These are phyloP conservation scores for Trichoderma sp. DNA, from an alignment of 2,329 filamentous ascomycete genomes.

Conservation along the genomic window DNA sequence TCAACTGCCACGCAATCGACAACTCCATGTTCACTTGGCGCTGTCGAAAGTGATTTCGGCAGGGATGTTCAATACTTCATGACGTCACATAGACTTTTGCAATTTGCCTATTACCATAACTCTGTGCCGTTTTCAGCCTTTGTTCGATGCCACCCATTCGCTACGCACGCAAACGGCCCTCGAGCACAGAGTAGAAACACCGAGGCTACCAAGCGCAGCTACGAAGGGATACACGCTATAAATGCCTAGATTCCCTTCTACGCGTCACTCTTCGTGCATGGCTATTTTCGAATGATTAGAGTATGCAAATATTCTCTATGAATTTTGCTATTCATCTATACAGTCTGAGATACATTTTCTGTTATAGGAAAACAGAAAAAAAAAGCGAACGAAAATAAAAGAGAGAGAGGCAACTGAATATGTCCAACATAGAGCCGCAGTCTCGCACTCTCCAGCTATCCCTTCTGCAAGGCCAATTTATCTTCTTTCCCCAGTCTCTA, in stretches of 20 bases:
- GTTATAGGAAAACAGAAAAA: background rate
- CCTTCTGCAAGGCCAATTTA: background rate
- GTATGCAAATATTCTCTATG: background rate
- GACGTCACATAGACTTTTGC: background rate
- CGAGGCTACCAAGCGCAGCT: background rate
- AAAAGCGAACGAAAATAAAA: background rate
- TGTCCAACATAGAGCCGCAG: background rate
- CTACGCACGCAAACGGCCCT: background rate
- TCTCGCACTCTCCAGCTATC: background rate
- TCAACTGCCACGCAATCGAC: background rate
- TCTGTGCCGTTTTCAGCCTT: background rate
- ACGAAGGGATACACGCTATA: background rate
- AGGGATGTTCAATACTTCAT: background rate
- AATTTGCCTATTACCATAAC: background rate
- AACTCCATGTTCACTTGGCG: background rate
- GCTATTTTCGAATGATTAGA: background rate
- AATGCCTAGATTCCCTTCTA: background rate
- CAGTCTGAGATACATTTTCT: constrained; percentile 3
- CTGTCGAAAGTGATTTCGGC: background rate
- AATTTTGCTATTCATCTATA: constrained; percentile 18
- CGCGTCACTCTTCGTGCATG: background rate
- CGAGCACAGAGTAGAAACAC: background rate
- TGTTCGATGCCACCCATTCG: background rate
- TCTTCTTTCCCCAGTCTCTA: background rate
- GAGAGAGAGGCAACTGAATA: background rate